These are phyloP conservation scores for Stagonosporopsis cucurbitacearum DNA, from an alignment of 2,329 filamentous ascomycete species.

Conservation along the genomic window DNA sequence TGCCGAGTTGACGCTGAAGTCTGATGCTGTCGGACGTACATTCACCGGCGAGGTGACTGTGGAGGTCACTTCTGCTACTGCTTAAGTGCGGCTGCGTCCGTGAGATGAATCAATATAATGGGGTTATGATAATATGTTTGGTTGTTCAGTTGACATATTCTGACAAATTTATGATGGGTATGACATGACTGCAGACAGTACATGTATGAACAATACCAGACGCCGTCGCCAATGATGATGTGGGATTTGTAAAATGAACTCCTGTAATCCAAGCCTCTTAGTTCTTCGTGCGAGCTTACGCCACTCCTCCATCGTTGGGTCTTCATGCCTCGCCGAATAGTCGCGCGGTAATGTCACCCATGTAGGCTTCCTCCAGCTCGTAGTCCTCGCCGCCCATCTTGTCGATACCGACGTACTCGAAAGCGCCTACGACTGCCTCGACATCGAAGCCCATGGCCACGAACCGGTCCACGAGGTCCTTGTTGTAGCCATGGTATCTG, in stretches of 20 bases:
- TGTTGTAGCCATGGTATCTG: conserved; percentile 89
- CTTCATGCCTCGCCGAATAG: conserved; percentile 74
- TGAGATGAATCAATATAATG: no score
- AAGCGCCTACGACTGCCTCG: conserved; percentile 83
- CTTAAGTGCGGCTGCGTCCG: conserved; percentile 3
- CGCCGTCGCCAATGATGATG: conserved; percentile 22
- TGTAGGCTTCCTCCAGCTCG: conserved; percentile 85
- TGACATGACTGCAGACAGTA: conserved; percentile 8
- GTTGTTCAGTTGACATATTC: not conserved
- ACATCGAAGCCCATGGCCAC: conserved; percentile 90
- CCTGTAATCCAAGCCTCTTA: conserved; percentile 13
- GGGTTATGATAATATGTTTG: not conserved
- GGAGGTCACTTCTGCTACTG: conserved; percentile 18
- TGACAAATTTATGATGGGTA: not conserved
- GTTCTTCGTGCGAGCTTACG: not conserved
- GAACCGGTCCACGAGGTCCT: conserved; percentile 81
- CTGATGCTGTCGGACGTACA: not conserved
- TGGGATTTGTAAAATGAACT: conserved; percentile 17
- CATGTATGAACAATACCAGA: conserved; percentile 17
- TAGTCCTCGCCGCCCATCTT: conserved; percentile 79
- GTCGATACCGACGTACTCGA: conserved; percentile 81
- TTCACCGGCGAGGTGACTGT: conserved; percentile 7
- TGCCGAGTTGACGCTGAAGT: conserved; percentile 3
- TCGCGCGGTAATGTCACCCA: conserved; percentile 86
- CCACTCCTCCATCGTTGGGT: not conserved